These are phyloP conservation scores for Penicillium paradoxum DNA, from an alignment of 495 filamentous ascomycete species.

Conservation along the genomic window DNA sequence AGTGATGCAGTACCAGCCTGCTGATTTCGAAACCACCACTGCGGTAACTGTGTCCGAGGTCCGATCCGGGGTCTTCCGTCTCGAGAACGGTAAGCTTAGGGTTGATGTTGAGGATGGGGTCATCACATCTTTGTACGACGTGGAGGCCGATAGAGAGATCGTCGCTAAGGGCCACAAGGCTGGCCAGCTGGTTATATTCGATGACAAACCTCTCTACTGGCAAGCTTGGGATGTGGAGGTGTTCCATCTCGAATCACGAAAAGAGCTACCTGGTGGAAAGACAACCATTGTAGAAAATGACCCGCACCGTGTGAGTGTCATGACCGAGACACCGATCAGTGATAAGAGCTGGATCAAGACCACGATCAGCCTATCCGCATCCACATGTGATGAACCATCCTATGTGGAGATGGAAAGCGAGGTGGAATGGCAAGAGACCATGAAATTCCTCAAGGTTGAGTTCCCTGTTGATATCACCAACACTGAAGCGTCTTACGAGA, in stretches of 20 bases:
- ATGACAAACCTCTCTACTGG: constrained; percentile 98
- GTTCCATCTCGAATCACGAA: constrained; percentile 83
- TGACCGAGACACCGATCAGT: constrained; percentile 80
- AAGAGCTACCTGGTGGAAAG: constrained; percentile 60
- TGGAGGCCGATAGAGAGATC: constrained; percentile 63
- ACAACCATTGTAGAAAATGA: constrained; percentile 70
- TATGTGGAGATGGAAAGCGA: constrained; percentile 75
- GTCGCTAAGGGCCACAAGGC: constrained; percentile 75
- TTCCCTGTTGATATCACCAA: constrained; percentile 91
- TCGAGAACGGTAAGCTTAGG: constrained; percentile 69
- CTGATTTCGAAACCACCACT: constrained; percentile 40
- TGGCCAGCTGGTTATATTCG: constrained; percentile 90
- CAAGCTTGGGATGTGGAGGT: constrained; percentile 99
- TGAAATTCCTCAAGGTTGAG: constrained; percentile 98
- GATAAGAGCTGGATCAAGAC: constrained; percentile 84
- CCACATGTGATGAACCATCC: constrained; percentile 56
- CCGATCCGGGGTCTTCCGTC: constrained; percentile 64
- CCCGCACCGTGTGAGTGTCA: constrained; percentile 69
- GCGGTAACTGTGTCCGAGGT: constrained; percentile 61
- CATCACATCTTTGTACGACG: constrained; percentile 80
- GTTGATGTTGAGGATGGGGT: constrained; percentile 66
- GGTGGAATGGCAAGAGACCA: constrained; percentile 89
- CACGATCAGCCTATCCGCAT: constrained; percentile 71
- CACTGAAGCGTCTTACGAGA: constrained; percentile 93
- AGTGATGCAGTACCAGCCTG: constrained; percentile 44